phyloP scores from a whole-genome alignment of 257 asterid genomes.

The Scutellaria barbata region DNA sequence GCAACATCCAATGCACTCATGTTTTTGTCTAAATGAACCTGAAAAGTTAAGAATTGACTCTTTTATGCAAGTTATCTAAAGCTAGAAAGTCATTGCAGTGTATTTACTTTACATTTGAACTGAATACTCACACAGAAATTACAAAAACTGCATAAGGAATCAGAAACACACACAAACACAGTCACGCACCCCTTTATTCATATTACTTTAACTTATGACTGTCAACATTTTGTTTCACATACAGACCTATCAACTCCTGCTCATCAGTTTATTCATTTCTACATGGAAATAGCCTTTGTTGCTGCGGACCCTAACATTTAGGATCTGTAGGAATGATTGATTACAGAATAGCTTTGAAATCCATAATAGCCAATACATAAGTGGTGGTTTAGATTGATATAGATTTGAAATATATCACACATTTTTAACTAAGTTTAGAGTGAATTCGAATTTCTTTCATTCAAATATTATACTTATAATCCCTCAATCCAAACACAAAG shows the following conservation, averaged over 20 bases:
- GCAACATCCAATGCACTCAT: slow-evolving; percentile 86
- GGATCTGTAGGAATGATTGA: too few species aligned
- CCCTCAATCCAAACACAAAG: too few species aligned
- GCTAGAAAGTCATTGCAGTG: neutral
- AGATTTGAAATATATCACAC: too few species aligned
- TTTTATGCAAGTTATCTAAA: slow-evolving; percentile 21
- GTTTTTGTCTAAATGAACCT: slow-evolving; percentile 46
- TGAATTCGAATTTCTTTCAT: too few species aligned
- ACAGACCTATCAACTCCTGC: neutral
- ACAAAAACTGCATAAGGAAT: neutral
- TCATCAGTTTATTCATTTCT: neutral
- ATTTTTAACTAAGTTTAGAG: too few species aligned
- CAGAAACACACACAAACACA: neutral
- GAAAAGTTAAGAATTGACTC: slow-evolving; percentile 40
- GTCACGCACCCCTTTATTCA: neutral
- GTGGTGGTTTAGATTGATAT: too few species aligned
- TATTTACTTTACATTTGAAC: neutral
- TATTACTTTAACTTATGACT: neutral
- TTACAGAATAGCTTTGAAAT: too few species aligned
- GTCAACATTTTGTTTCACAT: neutral
- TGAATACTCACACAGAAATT: neutral
- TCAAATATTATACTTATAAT: too few species aligned
- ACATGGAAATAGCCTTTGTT: neutral
- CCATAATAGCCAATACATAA: too few species aligned
- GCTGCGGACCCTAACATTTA: neutral